A percentile compares a stretch with the other conserved stretches of the same genome.
These are phyloP conservation scores for Candida tropicalis DNA, from an alignment of 1,139 yeast species.

Conservation along the genomic window DNA sequence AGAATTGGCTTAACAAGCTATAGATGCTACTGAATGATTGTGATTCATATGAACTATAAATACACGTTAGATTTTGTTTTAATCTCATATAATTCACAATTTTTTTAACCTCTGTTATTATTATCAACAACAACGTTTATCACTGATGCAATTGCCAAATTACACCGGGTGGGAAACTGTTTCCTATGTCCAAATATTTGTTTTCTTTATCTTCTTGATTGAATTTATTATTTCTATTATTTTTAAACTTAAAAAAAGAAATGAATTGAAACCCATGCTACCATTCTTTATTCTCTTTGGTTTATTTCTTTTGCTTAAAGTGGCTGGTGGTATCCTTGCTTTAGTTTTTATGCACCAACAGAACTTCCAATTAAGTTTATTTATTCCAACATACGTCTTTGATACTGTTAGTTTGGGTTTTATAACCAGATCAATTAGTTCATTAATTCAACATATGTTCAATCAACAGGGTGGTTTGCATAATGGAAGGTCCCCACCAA, in stretches of 20 bases:
- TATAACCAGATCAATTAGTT: conserved; percentile 12
- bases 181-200: conserved; percentile 13
- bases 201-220: conserved; percentile 9
- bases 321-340: conserved; percentile 15
- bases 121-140: background rate
- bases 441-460: conserved; percentile 15
- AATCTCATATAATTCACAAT: too few species aligned
- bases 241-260: background rate
- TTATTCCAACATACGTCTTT: conserved; percentile 17
- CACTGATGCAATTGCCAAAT: conserved; percentile 10
- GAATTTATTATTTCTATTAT: conserved; percentile 10
- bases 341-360: conserved; percentile 13
- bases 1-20: too few species aligned
- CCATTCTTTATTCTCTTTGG: conserved; percentile 10
- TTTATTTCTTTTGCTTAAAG: conserved; percentile 13
- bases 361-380: conserved; percentile 12
- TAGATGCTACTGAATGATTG: too few species aligned
- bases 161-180: conserved; percentile 14
- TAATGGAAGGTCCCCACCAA: background rate
- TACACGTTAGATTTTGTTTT: too few species aligned
- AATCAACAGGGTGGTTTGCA: conserved; percentile 3
- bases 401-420: conserved; percentile 17
- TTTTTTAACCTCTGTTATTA: too few species aligned
- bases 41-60: too few species aligned
- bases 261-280: conserved; percentile 7